Conservation (phyloP, 2,329 filamentous ascomycete genomes). For the Nemania sp. region DNA sequence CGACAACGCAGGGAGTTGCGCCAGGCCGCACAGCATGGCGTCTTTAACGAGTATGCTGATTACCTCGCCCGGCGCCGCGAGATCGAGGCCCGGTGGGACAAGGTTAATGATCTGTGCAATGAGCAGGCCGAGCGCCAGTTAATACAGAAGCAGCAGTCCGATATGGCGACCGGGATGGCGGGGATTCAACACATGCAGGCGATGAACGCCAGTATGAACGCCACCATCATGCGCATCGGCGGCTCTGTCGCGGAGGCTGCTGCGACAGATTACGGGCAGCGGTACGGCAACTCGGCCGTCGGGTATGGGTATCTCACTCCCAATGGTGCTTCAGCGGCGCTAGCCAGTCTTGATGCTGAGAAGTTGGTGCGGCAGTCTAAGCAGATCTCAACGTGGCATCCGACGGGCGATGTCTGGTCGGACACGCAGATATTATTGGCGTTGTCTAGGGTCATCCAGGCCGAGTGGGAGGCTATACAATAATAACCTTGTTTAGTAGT, state of each 20-base stretch:
- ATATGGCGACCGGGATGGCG: not conserved
- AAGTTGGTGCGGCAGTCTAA: not conserved
- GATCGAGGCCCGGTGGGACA: too few relatives aligned
- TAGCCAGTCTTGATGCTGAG: not conserved
- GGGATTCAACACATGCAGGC: not conserved
- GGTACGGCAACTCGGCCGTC: not conserved
- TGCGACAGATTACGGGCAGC: not conserved
- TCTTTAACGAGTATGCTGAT: too few relatives aligned
- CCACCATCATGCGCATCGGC: not conserved
- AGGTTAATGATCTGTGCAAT: too few relatives aligned
- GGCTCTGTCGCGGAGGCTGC: not conserved
- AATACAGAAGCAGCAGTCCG: too few relatives aligned
- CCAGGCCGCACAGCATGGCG: not conserved
- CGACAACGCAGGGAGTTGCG: too few relatives aligned
- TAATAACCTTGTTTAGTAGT: not conserved
- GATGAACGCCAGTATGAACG: not conserved
- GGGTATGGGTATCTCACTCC: not conserved
- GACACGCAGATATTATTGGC: not conserved
- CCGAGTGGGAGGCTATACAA: not conserved
- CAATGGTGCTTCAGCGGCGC: not conserved
- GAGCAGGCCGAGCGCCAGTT: too few relatives aligned
- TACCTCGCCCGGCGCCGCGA: too few relatives aligned
- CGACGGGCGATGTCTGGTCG: not conserved
- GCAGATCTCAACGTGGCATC: not conserved
- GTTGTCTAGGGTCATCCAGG: not conserved